Percentiles rank a stretch among this genome's conserved stretches.
Conservation (phyloP, 2,329 filamentous ascomycete species). For the Fusarium hostae region DNA sequence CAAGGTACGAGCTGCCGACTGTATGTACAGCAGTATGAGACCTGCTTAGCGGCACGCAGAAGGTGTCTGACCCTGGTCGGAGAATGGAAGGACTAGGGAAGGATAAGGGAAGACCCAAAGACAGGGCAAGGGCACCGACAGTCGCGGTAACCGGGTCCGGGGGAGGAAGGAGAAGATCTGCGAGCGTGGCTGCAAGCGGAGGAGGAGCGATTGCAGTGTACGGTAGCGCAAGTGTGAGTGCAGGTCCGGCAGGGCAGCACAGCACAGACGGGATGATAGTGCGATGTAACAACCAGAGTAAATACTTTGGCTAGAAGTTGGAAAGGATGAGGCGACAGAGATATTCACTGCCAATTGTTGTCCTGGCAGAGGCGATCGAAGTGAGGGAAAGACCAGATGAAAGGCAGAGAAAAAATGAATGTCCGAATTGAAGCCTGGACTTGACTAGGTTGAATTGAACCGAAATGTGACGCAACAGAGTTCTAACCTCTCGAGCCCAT, state of each 20-base stretch:
- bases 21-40: constrained; percentile 30
- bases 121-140: constrained; percentile 35
- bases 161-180: constrained; percentile 40
- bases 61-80: constrained; percentile 38
- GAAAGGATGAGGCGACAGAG: neutral
- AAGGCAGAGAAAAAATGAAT: constrained; percentile 1
- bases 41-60: constrained; percentile 38
- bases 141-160: constrained; percentile 41
- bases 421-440: neutral
- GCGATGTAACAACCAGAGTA: constrained; percentile 17
- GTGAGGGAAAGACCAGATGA: constrained; percentile 1
- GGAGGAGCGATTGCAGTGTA: constrained; percentile 30
- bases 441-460: constrained; percentile 1
- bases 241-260: neutral
- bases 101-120: constrained; percentile 36
- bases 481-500: neutral
- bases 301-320: neutral
- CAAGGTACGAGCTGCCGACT: constrained; percentile 28
- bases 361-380: neutral
- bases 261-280: constrained; percentile 16
- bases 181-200: constrained; percentile 43
- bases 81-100: constrained; percentile 39
- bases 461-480: constrained; percentile 10
- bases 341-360: neutral
- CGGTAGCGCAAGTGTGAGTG: constrained; percentile 5